Conservation (phyloP, 192 early-diverging fungal genomes). For the Gamsiella multidivaricata region DNA sequence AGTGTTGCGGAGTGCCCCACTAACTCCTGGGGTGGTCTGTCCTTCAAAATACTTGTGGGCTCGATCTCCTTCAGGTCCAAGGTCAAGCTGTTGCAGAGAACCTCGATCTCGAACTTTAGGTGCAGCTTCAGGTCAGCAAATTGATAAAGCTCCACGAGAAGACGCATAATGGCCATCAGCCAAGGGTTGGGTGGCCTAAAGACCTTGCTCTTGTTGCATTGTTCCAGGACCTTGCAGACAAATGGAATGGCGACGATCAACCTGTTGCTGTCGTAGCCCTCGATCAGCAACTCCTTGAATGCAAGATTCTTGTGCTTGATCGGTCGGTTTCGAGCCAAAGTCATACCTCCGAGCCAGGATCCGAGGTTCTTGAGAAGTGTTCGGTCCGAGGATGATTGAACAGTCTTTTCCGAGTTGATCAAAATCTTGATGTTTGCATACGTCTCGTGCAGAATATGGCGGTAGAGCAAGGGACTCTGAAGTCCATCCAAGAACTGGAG, state of each 20-base stretch:
- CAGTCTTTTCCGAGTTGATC: slow-evolving; percentile 93
- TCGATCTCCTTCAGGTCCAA: slow-evolving; percentile 87
- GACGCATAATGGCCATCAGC: slow-evolving; percentile 94
- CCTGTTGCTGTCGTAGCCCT: slow-evolving; percentile 88
- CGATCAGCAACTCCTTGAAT: slow-evolving; percentile 93
- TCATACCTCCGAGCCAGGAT: slow-evolving; percentile 96
- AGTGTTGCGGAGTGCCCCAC: slow-evolving; percentile 34
- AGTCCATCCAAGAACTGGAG: slow-evolving; percentile 84
- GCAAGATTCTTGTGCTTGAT: slow-evolving; percentile 96
- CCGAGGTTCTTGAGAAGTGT: slow-evolving; percentile 95
- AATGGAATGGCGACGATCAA: slow-evolving; percentile 98
- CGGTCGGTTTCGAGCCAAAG: slow-evolving; percentile 94
- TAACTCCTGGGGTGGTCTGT: slow-evolving; percentile 62
- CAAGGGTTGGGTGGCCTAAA: slow-evolving; percentile 98
- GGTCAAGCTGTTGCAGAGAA: slow-evolving; percentile 91
- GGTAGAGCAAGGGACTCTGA: slow-evolving; percentile 70
- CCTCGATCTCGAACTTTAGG: slow-evolving; percentile 98
- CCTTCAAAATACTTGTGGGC: slow-evolving; percentile 73
- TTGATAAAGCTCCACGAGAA: slow-evolving; percentile 93
- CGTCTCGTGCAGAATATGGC: slow-evolving; percentile 90
- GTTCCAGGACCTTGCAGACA: slow-evolving; percentile 97
- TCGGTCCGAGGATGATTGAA: slow-evolving; percentile 89
- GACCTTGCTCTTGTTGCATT: slow-evolving; percentile 83
- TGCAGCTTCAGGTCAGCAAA: slow-evolving; percentile 94
- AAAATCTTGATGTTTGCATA: slow-evolving; percentile 87